A percentile compares a stretch with the other conserved stretches of the same genome.
Conservation (phyloP, 495 filamentous ascomycete species). For the Aspergillus sclerotioniger region DNA sequence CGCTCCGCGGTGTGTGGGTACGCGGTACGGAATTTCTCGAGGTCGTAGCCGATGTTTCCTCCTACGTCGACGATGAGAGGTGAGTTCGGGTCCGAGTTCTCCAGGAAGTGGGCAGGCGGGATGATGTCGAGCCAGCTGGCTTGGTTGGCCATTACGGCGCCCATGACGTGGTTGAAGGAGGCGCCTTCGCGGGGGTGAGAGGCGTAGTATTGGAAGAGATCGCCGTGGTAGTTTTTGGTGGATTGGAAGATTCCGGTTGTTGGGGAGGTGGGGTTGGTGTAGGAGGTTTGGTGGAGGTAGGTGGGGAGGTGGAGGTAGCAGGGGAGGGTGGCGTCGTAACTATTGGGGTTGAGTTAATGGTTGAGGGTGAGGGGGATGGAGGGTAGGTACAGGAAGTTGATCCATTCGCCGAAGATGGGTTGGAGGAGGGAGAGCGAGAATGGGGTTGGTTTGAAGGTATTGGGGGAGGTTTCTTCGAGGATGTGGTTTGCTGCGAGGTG, state of each 20-base stretch:
- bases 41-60: no score
- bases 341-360: background rate
- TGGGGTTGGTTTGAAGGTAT: background rate
- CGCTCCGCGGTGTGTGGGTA: no score
- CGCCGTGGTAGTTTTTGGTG: constrained; percentile 2
- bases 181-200: constrained; percentile 2
- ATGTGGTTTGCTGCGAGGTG: background rate
- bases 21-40: no score
- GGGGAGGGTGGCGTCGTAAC: constrained; percentile 5
- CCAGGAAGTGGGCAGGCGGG: background rate
- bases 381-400: constrained; percentile 5
- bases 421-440: constrained; percentile 8
- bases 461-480: background rate
- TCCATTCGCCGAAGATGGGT: constrained; percentile 10
- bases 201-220: constrained; percentile 9
- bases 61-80: no score
- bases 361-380: background rate
- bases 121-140: constrained; percentile 8
- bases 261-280: constrained; percentile 1
- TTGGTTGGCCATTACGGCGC: constrained; percentile 11
- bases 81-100: no score
- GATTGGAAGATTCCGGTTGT: constrained; percentile 10
- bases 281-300: constrained; percentile 7
- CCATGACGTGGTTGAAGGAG: constrained; percentile 14
- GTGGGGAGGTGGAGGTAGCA: constrained; percentile 7